Evolutionary conservation across 768 basidiomycete genomes (phyloP).

Genomic region (Fomitopsis serialis): DNA sequence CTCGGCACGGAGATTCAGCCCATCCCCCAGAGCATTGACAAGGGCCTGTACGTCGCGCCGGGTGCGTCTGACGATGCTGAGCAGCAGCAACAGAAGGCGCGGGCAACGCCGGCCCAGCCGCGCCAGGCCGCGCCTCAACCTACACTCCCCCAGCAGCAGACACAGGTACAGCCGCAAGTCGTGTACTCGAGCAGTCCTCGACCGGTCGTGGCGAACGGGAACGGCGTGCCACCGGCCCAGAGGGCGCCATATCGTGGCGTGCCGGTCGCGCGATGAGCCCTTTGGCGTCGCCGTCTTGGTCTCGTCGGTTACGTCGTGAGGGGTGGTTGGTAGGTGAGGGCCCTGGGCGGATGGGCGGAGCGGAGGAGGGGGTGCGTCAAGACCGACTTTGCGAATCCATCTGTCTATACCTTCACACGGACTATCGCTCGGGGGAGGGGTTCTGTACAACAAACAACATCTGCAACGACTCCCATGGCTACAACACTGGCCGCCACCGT

Average conservation of each 20-base stretch:
- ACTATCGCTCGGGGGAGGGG: not conserved
- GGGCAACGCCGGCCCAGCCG: conserved; percentile 25
- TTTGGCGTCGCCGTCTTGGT: not conserved
- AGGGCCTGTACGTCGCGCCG: conserved; percentile 89
- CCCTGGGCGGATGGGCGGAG: conserved; percentile 9
- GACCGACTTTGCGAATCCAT: not conserved
- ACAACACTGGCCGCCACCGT: not conserved
- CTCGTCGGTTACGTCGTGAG: not conserved
- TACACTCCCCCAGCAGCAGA: conserved; percentile 18
- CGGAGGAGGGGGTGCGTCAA: conserved; percentile 1
- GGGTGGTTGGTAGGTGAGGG: not conserved
- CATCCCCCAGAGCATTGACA: conserved; percentile 89
- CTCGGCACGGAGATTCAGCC: conserved; percentile 97
- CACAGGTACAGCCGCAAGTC: conserved; percentile 20
- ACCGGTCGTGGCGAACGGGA: conserved; percentile 22
- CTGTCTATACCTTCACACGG: not conserved
- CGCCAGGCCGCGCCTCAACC: conserved; percentile 12
- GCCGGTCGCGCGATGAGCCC: conserved; percentile 22
- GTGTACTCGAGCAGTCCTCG: conserved; percentile 26
- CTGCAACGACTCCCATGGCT: not conserved
- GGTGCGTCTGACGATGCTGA: conserved; percentile 39
- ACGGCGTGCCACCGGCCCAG: conserved; percentile 14
- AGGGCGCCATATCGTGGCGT: conserved; percentile 20
- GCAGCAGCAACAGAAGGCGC: conserved; percentile 29
- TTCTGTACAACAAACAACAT: conserved; percentile 1